Evolutionary conservation across 2,329 filamentous ascomycete species (phyloP), one percentile per base, ranked within the genome.

Genomic region (Ophiostoma ulmi): DNA sequence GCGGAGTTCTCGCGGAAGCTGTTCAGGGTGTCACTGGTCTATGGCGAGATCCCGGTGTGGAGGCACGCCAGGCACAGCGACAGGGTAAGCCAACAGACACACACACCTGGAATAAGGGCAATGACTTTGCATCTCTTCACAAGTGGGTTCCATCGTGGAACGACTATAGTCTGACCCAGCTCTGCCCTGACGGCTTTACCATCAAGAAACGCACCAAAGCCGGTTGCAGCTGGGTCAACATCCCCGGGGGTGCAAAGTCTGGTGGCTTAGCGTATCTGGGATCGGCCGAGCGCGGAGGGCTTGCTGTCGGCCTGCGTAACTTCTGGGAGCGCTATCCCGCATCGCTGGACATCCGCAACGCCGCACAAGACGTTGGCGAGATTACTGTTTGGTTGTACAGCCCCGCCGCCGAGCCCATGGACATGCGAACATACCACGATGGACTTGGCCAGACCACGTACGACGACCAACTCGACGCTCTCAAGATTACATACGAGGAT

Each of bases 401-500:
- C 31, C 61, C 61, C 13, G 31, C 61, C 7, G 35, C 61, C 31
- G 61, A 64, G 26, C 14, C 61, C 1, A 64, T 64, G 61, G 61
- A 64, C 35, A 31, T 64, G 61, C 61, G 61, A 17, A 31, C 61
- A n/a, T 64, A 64, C 61, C 61, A 64, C 35, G 61, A 38, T 31
- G 61, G 61, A 11, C 61, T 64, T 14, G 61, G 61, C 61, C 61
- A 64, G 31, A n/a, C n/a, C 3, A 64, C 61, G 20, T 64, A 39
- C 61, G 61, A 64, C 17, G 61, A 64, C 61, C 61, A 64, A 17
- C 61, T 64, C 5, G 61, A 64, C n/a, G 61, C 61, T 11, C 61
- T 64, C 35, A 64, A 64, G 17, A 64, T 64, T 20, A 64, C 61
- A 20, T 64, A 64, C 31, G 61, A 64, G 31, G 61, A 64, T 35